Evolutionary conservation across 1,284 basidiomycete species (phyloP), one percentile per base, ranked within the genome.

Genomic region (Phellopilus nigrolimitatus): DNA sequence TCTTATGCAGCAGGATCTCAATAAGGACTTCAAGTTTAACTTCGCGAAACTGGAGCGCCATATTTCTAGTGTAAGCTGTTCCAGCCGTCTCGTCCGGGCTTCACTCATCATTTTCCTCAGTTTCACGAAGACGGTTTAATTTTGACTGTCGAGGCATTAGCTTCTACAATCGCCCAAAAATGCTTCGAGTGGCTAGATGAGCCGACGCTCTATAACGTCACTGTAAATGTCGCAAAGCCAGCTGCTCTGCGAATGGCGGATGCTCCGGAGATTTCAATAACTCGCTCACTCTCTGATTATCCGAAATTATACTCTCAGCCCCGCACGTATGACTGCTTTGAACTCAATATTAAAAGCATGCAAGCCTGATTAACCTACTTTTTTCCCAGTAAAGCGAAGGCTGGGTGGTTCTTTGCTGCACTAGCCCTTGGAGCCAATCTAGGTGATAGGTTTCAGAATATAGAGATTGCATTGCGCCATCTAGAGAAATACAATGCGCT

Each of bases 381-480:
- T 21, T 6, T 12, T 5, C 19, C 10, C 15, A 46, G 31, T 2
- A 6, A 19, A 31, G 37, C 12, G 7, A 4, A 15, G 25, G 50
- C 41, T 17, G 13, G 31, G 17, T 34, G 22, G 24, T 31, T 24
- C 42, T 48, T 67, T 1, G 84, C 74, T 3, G 84, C 84, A 4
- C 75, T 98, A 39, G 91, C 91, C 0, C 68, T 98, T 2, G 95
- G 95, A 0, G 90, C 92, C 1, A 98, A 98, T 62, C 74, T 97
- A 0, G 94, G 93, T 1, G 91, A 97, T 66, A 74, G 89, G 2
- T 86, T 92, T 48, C 75, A 74, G n/a, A 87, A 97, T 63, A 88
- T 98, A 55, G 84, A 91, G 59, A 68, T 72, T 24, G 91, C 92
- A 0, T 70, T 94, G 5, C 73, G 78, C 2, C 61, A 78, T 24